Evolutionary conservation across 208 protist genomes (phyloP), one percentile per base, ranked within the genome.

Genomic region (Crithidia sp.): DNA sequence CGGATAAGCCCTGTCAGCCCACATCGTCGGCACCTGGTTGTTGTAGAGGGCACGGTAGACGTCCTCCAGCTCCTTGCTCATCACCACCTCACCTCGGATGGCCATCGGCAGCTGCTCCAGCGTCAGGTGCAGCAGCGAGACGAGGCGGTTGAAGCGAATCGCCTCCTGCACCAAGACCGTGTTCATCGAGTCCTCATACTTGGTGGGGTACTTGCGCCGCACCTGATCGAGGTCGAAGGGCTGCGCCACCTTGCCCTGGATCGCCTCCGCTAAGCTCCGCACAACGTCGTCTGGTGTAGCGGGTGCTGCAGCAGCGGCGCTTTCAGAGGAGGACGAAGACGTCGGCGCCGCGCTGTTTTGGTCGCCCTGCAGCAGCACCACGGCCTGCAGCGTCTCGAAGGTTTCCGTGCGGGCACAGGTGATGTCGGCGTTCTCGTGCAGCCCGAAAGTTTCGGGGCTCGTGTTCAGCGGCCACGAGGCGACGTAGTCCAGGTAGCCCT

Each of bases 401-500:
- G 93, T 91, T 76, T 98, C 95, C 71, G 78, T 93, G 17, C 95
- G 85, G 17, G 95, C 97, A 64, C 93, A 99, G 19, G 97, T 97
- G 83, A 99, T 99, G 77, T 99, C 97, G 44, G 98, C 98, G 77
- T 99, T 99, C 68, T 99, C 95, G 87, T 99, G 97, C 70, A 99
- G 84, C 28, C 98, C 98, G 79, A 99, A 99, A 28, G 96, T 86
- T 71, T 99, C 97, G 10, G 98, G 98, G 41, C 90, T 77, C 9
- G 97, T 95, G 83, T 98, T 96, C 17, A 98, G 84, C 41, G 98
- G 97, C 88, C 98, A 98, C 39, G 82, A 71, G 7, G 84, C 77
- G 49, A 99, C 87, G 75, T 99, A 95, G 49, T 92, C 90, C 16
- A 98, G 60, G 81, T 98, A 98, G 39, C 86, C 88, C 49, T 88